Percentiles rank a stretch among this genome's conserved stretches.
phyloP scores from a whole-genome alignment of 768 basidiomycete species.

The Trametes cinnabarina region DNA sequence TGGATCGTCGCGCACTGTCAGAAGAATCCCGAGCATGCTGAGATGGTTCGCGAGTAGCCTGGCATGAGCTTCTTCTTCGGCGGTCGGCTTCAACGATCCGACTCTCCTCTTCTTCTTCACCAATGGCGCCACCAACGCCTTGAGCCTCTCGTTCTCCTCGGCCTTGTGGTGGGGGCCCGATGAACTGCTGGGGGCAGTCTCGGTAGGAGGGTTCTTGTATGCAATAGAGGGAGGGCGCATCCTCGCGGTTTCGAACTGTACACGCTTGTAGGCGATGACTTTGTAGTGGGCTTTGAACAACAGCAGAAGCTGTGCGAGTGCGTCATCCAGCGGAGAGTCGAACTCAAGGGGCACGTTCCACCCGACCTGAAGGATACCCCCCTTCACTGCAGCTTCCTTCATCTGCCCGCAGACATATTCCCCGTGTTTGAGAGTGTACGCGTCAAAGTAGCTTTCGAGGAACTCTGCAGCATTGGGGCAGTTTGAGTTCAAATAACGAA shows the following conservation, averaged over 20 bases:
- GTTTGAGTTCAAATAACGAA: conserved; percentile 1
- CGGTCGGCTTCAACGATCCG: too few species aligned
- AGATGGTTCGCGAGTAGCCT: too few species aligned
- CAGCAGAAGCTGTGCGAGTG: not conserved
- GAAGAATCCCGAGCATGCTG: too few species aligned
- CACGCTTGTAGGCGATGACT: not conserved
- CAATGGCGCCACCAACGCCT: too few species aligned
- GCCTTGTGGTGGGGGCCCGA: too few species aligned
- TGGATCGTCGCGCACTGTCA: too few species aligned
- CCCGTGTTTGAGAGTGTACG: not conserved
- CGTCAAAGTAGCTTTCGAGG: not conserved
- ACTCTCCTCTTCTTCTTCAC: too few species aligned
- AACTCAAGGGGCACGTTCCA: not conserved
- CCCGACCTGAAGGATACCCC: not conserved
- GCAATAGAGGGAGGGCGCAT: not conserved
- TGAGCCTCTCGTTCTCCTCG: too few species aligned
- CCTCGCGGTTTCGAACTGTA: not conserved
- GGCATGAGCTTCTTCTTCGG: too few species aligned
- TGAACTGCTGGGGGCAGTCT: too few species aligned
- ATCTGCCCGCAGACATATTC: not conserved
- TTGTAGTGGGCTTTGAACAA: not conserved
- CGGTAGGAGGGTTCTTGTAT: not conserved
- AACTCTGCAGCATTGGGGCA: not conserved
- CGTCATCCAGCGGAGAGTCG: not conserved
- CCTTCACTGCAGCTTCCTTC: not conserved